Conservation (phyloP, 495 filamentous ascomycete species). For the Tuber melanosporum region DNA sequence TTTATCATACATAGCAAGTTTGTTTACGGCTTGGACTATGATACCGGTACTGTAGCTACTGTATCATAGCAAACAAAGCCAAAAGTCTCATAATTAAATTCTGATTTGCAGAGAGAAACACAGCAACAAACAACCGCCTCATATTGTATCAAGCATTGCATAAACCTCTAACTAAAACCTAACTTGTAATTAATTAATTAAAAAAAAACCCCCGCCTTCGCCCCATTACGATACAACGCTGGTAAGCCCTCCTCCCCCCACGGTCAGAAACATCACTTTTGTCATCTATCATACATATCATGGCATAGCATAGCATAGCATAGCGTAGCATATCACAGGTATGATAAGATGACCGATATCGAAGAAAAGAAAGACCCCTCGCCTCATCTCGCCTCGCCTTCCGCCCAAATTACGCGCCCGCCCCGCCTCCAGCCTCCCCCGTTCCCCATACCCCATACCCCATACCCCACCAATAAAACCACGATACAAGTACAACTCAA, state of each 20-base stretch:
- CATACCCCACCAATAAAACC: not conserved
- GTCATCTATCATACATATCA: not conserved
- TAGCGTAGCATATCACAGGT: not conserved
- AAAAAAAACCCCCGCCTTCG: not conserved
- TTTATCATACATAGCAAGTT: not conserved
- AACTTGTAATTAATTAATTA: not conserved
- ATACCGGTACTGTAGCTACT: too few relatives aligned
- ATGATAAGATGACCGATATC: too few relatives aligned
- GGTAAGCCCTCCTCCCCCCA: not conserved
- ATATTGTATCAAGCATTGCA: too few relatives aligned
- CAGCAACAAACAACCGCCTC: too few relatives aligned
- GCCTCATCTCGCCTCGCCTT: not conserved
- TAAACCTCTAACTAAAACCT: too few relatives aligned
- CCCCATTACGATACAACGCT: not conserved
- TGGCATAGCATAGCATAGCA: not conserved
- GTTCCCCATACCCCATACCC: not conserved
- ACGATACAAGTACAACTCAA: not conserved
- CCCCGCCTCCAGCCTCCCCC: not conserved
- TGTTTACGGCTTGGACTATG: not conserved
- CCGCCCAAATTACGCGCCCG: constrained; percentile 2
- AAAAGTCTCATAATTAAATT: too few relatives aligned
- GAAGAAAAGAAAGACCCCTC: not conserved
- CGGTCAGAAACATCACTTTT: not conserved
- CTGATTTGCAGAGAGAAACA: too few relatives aligned
- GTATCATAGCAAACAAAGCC: too few relatives aligned